Percentiles rank a stretch among this genome's conserved stretches.
Conservation (phyloP, 208 protist genomes). For the Novymonas esmeraldas region DNA sequence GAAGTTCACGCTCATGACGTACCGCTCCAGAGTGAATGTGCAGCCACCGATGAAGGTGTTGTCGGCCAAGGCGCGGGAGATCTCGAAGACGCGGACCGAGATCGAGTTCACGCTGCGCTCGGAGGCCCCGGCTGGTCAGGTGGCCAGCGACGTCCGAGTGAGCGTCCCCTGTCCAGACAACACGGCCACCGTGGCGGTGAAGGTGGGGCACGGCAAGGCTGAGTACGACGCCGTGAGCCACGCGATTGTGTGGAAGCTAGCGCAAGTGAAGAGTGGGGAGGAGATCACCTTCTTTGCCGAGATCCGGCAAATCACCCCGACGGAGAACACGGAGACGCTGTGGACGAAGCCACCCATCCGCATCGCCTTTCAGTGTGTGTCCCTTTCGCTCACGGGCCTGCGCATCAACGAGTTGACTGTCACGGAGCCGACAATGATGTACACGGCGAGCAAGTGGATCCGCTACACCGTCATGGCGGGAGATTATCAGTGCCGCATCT, state of each 20-base stretch:
- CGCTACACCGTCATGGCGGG: conserved; percentile 98
- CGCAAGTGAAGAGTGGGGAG: conserved; percentile 75
- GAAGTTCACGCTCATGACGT: conserved; percentile 97
- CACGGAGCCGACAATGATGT: conserved; percentile 67
- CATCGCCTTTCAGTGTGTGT: conserved; percentile 94
- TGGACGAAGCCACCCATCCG: conserved; percentile 96
- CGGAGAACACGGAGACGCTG: conserved; percentile 63
- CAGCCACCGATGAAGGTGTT: conserved; percentile 95
- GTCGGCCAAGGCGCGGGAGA: conserved; percentile 89
- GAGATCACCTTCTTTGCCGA: conserved; percentile 90
- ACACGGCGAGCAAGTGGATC: conserved; percentile 97
- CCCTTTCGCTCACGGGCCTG: conserved; percentile 97
- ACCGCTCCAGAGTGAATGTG: conserved; percentile 94
- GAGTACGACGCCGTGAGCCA: conserved; percentile 89
- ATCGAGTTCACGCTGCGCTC: conserved; percentile 83
- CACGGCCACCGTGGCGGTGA: conserved; percentile 88
- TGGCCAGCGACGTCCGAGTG: conserved; percentile 68
- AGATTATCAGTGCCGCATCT: conserved; percentile 96
- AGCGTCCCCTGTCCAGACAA: conserved; percentile 93
- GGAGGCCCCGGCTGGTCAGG: conserved; percentile 38
- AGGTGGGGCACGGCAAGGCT: conserved; percentile 85
- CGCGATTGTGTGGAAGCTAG: conserved; percentile 94
- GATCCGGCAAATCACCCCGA: conserved; percentile 90
- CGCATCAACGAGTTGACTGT: conserved; percentile 95
- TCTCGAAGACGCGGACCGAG: conserved; percentile 92